phyloP scores from a whole-genome alignment of 345 rosid species.

The Arabis alpina region DNA sequence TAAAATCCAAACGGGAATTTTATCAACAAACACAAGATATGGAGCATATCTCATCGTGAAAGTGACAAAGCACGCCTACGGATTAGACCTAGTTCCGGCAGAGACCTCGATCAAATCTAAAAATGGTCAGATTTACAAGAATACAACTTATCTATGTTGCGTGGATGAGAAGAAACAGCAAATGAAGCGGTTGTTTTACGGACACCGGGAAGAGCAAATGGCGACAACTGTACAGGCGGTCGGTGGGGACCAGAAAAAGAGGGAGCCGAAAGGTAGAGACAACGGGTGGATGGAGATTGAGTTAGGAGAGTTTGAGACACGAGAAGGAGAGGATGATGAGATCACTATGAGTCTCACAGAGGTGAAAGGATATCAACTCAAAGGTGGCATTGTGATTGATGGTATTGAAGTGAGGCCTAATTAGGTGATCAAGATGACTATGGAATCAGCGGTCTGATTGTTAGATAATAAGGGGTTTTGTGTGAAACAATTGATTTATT shows the following conservation, averaged over 20 bases:
- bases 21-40: slow-evolving; percentile 48
- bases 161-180: slow-evolving; percentile 45
- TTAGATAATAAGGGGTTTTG: not conserved
- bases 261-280: slow-evolving; percentile 27
- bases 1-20: slow-evolving; percentile 35
- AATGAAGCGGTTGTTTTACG: slow-evolving; percentile 33
- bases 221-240: slow-evolving; percentile 7
- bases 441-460: not conserved
- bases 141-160: slow-evolving; percentile 39
- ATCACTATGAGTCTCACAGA: slow-evolving; percentile 46
- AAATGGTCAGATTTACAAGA: slow-evolving; percentile 15
- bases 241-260: slow-evolving; percentile 10
- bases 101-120: slow-evolving; percentile 42
- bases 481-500: slow-evolving; percentile 4
- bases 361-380: slow-evolving; percentile 51
- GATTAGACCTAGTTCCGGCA: slow-evolving; percentile 54
- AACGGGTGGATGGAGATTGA: slow-evolving; percentile 63
- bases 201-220: slow-evolving; percentile 34
- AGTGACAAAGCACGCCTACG: slow-evolving; percentile 46
- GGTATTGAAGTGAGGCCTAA: slow-evolving; percentile 52
- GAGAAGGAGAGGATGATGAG: slow-evolving; percentile 35
- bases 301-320: slow-evolving; percentile 50
- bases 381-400: slow-evolving; percentile 58
- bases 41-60: slow-evolving; percentile 53
- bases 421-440: slow-evolving; percentile 3